These are phyloP conservation scores for Hemerocallis citrina DNA, from an alignment of 106 monocot genomes.

Conservation along the genomic window DNA sequence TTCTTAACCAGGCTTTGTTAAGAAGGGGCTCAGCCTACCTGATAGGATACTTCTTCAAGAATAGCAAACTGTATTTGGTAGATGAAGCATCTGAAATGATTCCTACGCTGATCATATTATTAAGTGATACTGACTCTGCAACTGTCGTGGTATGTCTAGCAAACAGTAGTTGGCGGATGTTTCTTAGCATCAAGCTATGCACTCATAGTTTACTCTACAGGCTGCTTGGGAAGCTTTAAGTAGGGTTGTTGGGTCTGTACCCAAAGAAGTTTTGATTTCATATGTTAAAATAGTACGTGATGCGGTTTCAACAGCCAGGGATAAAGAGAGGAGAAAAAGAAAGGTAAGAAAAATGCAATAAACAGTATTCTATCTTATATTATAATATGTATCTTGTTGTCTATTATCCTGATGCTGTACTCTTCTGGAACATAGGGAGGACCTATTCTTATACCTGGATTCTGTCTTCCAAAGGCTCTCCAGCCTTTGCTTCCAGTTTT, in stretches of 20 bases:
- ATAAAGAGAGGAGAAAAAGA: constrained; percentile 89
- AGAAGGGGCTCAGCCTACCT: constrained; percentile 82
- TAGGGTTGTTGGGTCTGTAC: constrained; percentile 75
- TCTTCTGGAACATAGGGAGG: constrained; percentile 53
- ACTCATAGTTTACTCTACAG: constrained; percentile 27
- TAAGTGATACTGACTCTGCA: constrained; percentile 77
- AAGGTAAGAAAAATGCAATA: constrained; percentile 37
- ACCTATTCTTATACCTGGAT: constrained; percentile 71
- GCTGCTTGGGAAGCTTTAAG: constrained; percentile 87
- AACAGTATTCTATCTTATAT: neutral
- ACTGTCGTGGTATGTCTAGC: constrained; percentile 47
- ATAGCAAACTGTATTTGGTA: constrained; percentile 83
- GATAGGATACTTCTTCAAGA: constrained; percentile 89
- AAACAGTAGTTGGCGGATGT: neutral
- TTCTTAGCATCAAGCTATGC: constrained; percentile 1
- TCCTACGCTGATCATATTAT: constrained; percentile 64
- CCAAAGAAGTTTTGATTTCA: constrained; percentile 78
- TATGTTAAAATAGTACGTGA: constrained; percentile 93
- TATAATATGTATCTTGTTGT: neutral
- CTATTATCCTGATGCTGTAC: neutral
- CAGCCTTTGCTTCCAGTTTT: constrained; percentile 98
- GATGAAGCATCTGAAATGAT: constrained; percentile 81
- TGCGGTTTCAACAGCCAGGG: constrained; percentile 95
- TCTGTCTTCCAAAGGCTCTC: constrained; percentile 96
- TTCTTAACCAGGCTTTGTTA: constrained; percentile 51